phyloP scores from a whole-genome alignment of 345 rosid species.

The Salix koriyanagi region DNA sequence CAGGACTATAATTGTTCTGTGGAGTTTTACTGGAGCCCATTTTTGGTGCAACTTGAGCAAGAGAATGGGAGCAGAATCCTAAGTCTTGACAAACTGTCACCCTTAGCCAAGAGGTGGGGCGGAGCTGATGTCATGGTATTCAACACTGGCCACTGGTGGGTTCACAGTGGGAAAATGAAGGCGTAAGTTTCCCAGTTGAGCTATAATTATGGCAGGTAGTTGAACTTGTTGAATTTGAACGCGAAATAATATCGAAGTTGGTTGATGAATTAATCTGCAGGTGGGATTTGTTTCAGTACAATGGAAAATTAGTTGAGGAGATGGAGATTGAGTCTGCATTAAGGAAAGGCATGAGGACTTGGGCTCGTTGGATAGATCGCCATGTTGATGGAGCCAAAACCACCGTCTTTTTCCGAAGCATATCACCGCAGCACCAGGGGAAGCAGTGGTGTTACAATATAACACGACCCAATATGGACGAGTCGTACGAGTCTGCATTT shows the following conservation, averaged over 20 bases:
- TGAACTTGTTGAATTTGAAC: background rate
- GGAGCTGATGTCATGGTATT: conserved; percentile 51
- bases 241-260: background rate
- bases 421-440: conserved; percentile 46
- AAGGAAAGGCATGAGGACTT: conserved; percentile 35
- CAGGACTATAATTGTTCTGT: conserved; percentile 47
- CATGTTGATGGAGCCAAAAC: conserved; percentile 29
- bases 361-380: conserved; percentile 44
- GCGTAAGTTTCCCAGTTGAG: conserved; percentile 15
- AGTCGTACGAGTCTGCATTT: conserved; percentile 14
- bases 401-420: conserved; percentile 38
- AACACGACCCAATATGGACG: conserved; percentile 31
- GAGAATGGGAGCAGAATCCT: conserved; percentile 26
- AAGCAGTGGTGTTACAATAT: conserved; percentile 28
- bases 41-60: conserved; percentile 31
- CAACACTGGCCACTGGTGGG: conserved; percentile 60
- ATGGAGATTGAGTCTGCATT: conserved; percentile 38
- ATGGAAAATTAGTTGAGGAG: conserved; percentile 22
- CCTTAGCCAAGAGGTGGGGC: conserved; percentile 29
- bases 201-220: background rate
- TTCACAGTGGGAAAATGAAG: conserved; percentile 16
- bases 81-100: conserved; percentile 35
- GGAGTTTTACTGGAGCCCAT: conserved; percentile 49
- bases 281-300: conserved; percentile 39
- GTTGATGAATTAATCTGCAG: conserved; percentile 18